phyloP scores from a whole-genome alignment of 169 alveolate species.

The Sarcocystis neurona region DNA sequence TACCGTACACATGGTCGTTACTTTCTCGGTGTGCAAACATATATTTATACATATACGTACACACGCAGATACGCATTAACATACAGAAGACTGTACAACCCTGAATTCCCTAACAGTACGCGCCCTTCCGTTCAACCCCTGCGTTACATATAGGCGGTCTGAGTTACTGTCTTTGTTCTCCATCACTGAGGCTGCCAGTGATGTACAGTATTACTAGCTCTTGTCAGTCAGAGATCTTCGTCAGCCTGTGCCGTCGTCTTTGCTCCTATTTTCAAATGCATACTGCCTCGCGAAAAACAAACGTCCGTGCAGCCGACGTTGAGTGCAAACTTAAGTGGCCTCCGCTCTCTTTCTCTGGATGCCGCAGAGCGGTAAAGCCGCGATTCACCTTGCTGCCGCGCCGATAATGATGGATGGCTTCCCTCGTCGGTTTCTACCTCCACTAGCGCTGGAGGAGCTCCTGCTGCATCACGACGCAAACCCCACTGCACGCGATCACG shows the following conservation, averaged over 20 bases:
- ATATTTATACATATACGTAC: too few species aligned
- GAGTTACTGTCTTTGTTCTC: neutral
- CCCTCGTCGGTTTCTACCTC: conserved; percentile 22
- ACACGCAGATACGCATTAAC: too few species aligned
- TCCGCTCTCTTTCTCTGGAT: neutral
- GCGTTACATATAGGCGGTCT: too few species aligned
- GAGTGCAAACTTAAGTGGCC: neutral
- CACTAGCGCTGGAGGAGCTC: conserved; percentile 51
- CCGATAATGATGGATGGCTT: conserved; percentile 28
- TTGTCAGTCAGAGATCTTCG: neutral
- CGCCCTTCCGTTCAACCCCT: too few species aligned
- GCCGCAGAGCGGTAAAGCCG: conserved; percentile 42
- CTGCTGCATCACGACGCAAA: conserved; percentile 49
- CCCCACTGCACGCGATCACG: conserved; percentile 45
- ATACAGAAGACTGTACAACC: too few species aligned
- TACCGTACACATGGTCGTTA: too few species aligned
- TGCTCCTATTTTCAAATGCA: neutral
- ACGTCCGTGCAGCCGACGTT: neutral
- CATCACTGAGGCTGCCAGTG: neutral
- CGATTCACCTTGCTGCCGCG: conserved; percentile 60
- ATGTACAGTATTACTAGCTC: neutral
- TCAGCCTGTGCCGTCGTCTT: neutral
- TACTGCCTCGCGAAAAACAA: neutral
- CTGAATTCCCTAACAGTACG: too few species aligned
- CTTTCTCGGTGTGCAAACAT: too few species aligned